Conservation (phyloP, 768 basidiomycete genomes). For the Nidularia sp. region DNA sequence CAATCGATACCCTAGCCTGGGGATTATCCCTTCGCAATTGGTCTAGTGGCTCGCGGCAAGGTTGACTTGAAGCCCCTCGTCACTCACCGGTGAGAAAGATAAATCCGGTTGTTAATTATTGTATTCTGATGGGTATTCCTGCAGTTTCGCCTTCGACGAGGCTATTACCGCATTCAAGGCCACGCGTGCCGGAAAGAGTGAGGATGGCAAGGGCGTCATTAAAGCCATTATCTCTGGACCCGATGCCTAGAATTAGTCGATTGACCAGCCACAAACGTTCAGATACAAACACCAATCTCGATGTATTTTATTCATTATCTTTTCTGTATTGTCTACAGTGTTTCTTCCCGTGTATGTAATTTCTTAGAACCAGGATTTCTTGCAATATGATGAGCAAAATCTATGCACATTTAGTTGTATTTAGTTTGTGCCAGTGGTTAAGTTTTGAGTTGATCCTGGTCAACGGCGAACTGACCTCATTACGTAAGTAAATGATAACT, state of each 20-base stretch:
- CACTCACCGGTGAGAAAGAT: conserved; percentile 65
- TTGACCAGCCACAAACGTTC: not conserved
- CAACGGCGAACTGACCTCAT: too few relatives aligned
- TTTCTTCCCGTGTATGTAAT: too few relatives aligned
- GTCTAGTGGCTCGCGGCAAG: conserved; percentile 75
- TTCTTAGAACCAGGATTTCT: too few relatives aligned
- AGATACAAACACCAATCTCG: too few relatives aligned
- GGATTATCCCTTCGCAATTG: conserved; percentile 81
- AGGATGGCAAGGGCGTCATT: conserved; percentile 84
- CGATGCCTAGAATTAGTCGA: conserved; percentile 18
- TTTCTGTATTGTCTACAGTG: too few relatives aligned
- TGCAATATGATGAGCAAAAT: too few relatives aligned
- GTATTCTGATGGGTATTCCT: not conserved
- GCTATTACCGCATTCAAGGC: conserved; percentile 80
- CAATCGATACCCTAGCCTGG: conserved; percentile 52
- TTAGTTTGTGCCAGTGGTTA: too few relatives aligned
- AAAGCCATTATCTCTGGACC: conserved; percentile 89
- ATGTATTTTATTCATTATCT: too few relatives aligned
- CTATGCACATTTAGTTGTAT: too few relatives aligned
- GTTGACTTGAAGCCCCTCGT: conserved; percentile 86
- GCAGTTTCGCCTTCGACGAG: conserved; percentile 71
- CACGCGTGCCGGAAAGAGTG: conserved; percentile 74
- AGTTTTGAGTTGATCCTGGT: too few relatives aligned
- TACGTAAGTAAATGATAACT: too few relatives aligned
- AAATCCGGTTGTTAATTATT: not conserved